Conservation (phyloP, 2,329 filamentous ascomycete species). For the Reticulascus tulasneorum region DNA sequence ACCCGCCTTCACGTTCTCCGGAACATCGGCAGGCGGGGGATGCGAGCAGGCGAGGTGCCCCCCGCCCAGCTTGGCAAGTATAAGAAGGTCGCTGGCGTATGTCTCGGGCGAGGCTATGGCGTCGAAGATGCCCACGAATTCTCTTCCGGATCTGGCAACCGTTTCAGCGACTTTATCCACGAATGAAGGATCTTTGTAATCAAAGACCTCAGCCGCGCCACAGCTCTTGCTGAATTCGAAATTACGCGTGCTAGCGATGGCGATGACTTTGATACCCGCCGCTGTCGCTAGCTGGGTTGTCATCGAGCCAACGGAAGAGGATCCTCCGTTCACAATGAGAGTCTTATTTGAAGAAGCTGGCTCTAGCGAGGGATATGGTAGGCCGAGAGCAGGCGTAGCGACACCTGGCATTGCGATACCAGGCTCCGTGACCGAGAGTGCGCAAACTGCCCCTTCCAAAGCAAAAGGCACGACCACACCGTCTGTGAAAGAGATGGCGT, state of each 20-base stretch:
- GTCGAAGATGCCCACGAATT: conserved; percentile 23
- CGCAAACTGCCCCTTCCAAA: conserved; percentile 21
- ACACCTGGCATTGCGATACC: conserved; percentile 21
- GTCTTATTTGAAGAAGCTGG: conserved; percentile 12
- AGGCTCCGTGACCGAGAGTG: conserved; percentile 17
- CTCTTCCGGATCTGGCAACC: conserved; percentile 10
- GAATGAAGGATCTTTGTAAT: conserved; percentile 32
- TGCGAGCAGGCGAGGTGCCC: conserved; percentile 30
- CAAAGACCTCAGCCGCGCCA: conserved; percentile 39
- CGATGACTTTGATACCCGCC: conserved; percentile 39
- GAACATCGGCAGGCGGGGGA: conserved; percentile 25
- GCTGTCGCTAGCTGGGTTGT: conserved; percentile 40
- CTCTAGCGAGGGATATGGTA: conserved; percentile 15
- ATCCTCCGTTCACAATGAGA: conserved; percentile 42
- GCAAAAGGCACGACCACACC: conserved; percentile 19
- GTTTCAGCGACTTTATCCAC: conserved; percentile 27
- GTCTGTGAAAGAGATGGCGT: conserved; percentile 16
- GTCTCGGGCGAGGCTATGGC: conserved; percentile 19
- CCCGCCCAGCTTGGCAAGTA: conserved; percentile 22
- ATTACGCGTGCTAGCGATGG: conserved; percentile 37
- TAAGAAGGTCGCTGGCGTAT: conserved; percentile 16
- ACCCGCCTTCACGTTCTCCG: conserved; percentile 25
- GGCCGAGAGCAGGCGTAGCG: conserved; percentile 20
- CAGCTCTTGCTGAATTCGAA: conserved; percentile 35
- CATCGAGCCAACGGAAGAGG: conserved; percentile 38